A percentile compares a stretch with the other conserved stretches of the same genome.
These are phyloP conservation scores for Hypseocharis bilobata DNA, from an alignment of 441 rosid species.

Conservation along the genomic window DNA sequence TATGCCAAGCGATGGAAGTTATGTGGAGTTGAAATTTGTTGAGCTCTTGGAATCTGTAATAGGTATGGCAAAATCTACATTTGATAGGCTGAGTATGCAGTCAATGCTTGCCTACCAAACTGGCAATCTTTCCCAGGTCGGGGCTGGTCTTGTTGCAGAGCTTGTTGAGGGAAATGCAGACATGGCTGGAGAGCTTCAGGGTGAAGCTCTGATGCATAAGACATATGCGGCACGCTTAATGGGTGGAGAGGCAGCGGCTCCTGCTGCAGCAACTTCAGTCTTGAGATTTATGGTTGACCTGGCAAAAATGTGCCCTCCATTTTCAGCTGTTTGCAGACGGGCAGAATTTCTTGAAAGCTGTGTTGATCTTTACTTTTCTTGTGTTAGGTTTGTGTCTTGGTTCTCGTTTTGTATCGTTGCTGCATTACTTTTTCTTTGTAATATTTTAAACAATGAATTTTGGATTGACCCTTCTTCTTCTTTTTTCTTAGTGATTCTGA, in stretches of 20 bases:
- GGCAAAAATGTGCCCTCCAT: conserved; percentile 94
- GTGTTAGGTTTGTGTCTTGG: conserved; percentile 68
- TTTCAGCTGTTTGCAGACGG: conserved; percentile 89
- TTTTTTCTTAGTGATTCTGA: conserved; percentile 12
- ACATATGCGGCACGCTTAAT: conserved; percentile 98
- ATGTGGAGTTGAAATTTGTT: conserved; percentile 74
- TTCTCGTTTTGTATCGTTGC: conserved; percentile 15
- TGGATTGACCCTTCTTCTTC: background rate
- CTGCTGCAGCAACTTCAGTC: conserved; percentile 97
- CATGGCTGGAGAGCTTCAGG: conserved; percentile 97
- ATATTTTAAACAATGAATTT: background rate
- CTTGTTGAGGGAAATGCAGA: conserved; percentile 86
- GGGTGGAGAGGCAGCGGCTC: conserved; percentile 99
- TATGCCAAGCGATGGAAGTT: conserved; percentile 80
- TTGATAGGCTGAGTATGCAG: conserved; percentile 82
- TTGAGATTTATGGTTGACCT: conserved; percentile 99
- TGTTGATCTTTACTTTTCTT: conserved; percentile 90
- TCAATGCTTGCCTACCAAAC: conserved; percentile 84
- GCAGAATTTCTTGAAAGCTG: conserved; percentile 89
- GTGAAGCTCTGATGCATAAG: conserved; percentile 99
- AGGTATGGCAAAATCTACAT: conserved; percentile 91
- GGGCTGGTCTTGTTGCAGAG: conserved; percentile 86
- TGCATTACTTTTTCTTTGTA: conserved; percentile 6
- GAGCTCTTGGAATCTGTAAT: conserved; percentile 88
- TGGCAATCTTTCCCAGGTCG: conserved; percentile 82